Evolutionary conservation across 2,329 filamentous ascomycete genomes (phyloP), one percentile per base, ranked within the genome.

Genomic region (Arthrinium phaeospermum): DNA sequence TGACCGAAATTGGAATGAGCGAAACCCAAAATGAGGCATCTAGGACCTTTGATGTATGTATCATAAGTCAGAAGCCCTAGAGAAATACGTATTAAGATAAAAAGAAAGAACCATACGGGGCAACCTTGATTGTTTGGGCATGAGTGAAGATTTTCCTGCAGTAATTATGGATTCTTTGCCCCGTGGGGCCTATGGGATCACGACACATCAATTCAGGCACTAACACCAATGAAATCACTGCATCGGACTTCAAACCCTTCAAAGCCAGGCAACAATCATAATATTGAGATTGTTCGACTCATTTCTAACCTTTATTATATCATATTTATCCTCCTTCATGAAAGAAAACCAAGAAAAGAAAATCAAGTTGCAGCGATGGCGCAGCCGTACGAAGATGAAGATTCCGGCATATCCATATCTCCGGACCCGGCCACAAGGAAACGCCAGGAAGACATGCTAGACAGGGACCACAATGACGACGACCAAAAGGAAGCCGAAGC

Each of bases 131-230:
- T 10, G 53, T 61, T 30, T 22, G 53, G 53, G 53, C 37, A 16
- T 7, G 8, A 2, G 53, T 14, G 16, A 61, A 34, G 22, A 8
- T 61, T 61, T 61, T 61, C 53, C n/a, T 41, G 57, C 34, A 64
- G 19, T 37, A 64, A 41, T 64, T 64, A 64, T 64, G 34, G 57
- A 19, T 41, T 64, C 34, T 10, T n/a, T 13, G 34, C 57, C 34
- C 57, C 34, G 41, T 41, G 14, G 19, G 57, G n/a, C 53, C 53
- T 61, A 61, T 61, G 4, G 53, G 16, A 61, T 30, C 30, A 37
- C 30, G 53, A 61, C 53, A 61, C 53, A 61, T 61, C 53, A 61
- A 37, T 37, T 61, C 34, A 61, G 53, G 53, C 53, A 61, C 53
- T 41, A n/a, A 64, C 22, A 41, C 4, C 10, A 64, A n/a, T 24